These are phyloP conservation scores for Peribolospora baueri DNA, from an alignment of 768 basidiomycete genomes.

Conservation along the genomic window DNA sequence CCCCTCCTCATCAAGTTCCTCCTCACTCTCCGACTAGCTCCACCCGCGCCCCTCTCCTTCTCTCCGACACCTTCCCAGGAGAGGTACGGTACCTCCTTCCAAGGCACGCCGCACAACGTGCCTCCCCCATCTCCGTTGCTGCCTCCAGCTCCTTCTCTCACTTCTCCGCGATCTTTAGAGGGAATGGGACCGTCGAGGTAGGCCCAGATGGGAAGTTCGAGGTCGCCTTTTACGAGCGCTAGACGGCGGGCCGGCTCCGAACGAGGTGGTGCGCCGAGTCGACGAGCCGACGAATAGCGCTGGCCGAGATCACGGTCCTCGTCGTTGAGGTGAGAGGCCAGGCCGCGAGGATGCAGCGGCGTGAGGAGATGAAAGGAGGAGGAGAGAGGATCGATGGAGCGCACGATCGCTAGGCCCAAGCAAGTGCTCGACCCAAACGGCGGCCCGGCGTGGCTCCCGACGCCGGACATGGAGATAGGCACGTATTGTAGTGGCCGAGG, in stretches of 20 bases:
- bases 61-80: slow-evolving; percentile 21
- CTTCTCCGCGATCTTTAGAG: too few species aligned
- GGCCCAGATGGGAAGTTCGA: slow-evolving; percentile 68
- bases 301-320: too few species aligned
- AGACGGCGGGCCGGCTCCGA: neutral
- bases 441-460: slow-evolving; percentile 12
- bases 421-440: slow-evolving; percentile 44
- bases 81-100: slow-evolving; percentile 45
- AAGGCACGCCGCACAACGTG: slow-evolving; percentile 27
- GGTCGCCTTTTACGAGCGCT: slow-evolving; percentile 52
- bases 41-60: slow-evolving; percentile 38
- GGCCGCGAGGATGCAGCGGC: slow-evolving; percentile 30
- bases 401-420: slow-evolving; percentile 52
- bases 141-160: slow-evolving; percentile 9
- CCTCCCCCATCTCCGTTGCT: slow-evolving; percentile 23
- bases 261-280: too few species aligned
- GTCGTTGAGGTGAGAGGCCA: slow-evolving; percentile 14
- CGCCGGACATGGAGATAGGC: neutral
- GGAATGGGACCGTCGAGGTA: slow-evolving; percentile 41
- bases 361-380: slow-evolving; percentile 47
- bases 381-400: slow-evolving; percentile 20
- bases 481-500: neutral
- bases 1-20: slow-evolving; percentile 68
- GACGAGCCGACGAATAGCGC: too few species aligned
- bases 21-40: slow-evolving; percentile 44